Percentiles rank a stretch among this genome's conserved stretches.
Conservation (phyloP, 306 rosid species). For the Sicyos edulis region DNA sequence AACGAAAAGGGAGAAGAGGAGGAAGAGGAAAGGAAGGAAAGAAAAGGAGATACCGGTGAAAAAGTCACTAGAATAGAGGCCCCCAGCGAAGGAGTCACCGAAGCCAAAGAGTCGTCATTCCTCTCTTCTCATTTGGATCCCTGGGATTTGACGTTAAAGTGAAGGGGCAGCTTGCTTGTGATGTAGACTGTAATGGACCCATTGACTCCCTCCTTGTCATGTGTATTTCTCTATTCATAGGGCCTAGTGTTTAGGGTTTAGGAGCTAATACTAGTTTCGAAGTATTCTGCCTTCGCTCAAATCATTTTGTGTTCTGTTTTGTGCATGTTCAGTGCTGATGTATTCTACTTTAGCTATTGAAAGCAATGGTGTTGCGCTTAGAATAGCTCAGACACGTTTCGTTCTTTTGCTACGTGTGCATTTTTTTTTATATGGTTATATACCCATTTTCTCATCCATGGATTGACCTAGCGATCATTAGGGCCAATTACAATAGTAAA, state of each 20-base stretch:
- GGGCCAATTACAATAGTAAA: not conserved
- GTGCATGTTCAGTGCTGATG: not conserved
- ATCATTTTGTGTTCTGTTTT: not conserved
- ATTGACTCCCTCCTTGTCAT: not conserved
- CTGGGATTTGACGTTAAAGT: not conserved
- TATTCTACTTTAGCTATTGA: constrained; percentile 7
- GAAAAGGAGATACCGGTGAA: no score
- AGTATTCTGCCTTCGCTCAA: not conserved
- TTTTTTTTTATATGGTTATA: not conserved
- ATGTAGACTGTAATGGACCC: not conserved
- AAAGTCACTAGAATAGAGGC: no score
- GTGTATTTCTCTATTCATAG: not conserved
- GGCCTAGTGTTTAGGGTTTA: no score
- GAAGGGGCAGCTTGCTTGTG: not conserved
- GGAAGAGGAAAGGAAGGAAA: no score
- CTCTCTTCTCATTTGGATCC: not conserved
- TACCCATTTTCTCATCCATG: not conserved
- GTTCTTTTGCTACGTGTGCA: not conserved
- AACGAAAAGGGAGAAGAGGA: no score
- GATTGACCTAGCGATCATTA: not conserved
- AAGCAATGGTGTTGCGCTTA: not conserved
- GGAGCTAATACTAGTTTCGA: not conserved
- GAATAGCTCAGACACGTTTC: not conserved
- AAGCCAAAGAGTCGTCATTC: no score
- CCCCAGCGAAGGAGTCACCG: no score